Base-by-base conservation (phyloP, 768 basidiomycete species). In the Psilocybe sp. region DNA sequence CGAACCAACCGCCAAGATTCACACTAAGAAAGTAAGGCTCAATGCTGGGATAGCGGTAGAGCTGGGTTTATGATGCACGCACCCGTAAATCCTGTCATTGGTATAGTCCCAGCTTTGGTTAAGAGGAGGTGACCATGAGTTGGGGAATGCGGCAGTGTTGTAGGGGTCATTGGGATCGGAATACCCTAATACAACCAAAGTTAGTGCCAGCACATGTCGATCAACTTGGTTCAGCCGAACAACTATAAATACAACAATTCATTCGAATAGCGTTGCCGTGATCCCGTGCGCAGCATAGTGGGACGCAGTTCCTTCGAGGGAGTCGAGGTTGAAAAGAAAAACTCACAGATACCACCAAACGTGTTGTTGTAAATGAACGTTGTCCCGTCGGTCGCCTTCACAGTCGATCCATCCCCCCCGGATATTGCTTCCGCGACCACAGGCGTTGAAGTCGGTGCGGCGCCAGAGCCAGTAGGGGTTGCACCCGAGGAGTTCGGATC, bases 61-160 rank as follows among this genome's bases (percentile, higher is more conserved):
- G 12, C 15, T 35, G 38, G 16, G 15, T 19, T 8, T 34, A 36
- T 20, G 12, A 43, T 35, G 20, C 57, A 23, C 23, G 23, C 42
- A 62, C 41, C 47, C 52, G 54, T 71, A 72, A 31, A 88, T 67
- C 38, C 71, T 79, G 69, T 90, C 78, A 44, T 70, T 69, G 12
- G 79, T 81, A 72, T 74, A 93, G 18, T 69, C 75, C 89, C 91
- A 96, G 20, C 71, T 78, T 59, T 83, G 74, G 69, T 87, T 88
- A 43, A 96, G 71, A 6, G 87, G 77, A 1, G 89, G 90, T 5
- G 87, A 86, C 84, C 88, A 94, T 2, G 78, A 81, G 59, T 93
- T 90, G 8, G 86, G 76, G 51, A 73, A 78, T 6, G 92, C 91
- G 38, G 77, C 73, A 63, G 87, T 82, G 68, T 84, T 85, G 73